phyloP scores from a whole-genome alignment of 331 rosid species.

The Telfairia occidentalis region DNA sequence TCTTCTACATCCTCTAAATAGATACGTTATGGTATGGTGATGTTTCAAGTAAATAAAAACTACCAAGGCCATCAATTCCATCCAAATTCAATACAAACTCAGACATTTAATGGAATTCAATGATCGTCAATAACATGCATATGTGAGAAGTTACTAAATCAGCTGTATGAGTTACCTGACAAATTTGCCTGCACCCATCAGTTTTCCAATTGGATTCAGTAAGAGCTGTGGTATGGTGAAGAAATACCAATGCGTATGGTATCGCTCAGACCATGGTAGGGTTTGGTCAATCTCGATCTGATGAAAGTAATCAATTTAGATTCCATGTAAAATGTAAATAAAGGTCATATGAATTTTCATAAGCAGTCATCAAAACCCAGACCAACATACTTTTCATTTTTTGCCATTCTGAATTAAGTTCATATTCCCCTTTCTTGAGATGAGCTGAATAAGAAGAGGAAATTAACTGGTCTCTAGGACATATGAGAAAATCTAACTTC shows the following conservation, averaged over 20 bases:
- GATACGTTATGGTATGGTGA: neutral
- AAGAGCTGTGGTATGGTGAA: neutral
- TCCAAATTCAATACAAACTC: neutral
- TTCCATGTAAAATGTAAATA: neutral
- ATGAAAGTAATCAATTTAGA: neutral
- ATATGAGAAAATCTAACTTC: neutral
- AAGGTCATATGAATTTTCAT: neutral
- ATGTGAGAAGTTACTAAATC: neutral
- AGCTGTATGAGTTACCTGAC: neutral
- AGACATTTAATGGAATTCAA: neutral
- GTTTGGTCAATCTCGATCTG: neutral
- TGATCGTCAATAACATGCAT: neutral
- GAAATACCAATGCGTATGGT: neutral
- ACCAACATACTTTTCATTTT: constrained; percentile 1
- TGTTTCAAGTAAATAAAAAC: constrained; percentile 5
- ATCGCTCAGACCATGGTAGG: neutral
- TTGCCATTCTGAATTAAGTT: neutral
- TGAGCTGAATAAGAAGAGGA: neutral
- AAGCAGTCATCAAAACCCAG: neutral
- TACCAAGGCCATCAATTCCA: neutral
- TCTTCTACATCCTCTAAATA: neutral
- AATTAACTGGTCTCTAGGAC: neutral
- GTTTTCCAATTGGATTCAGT: neutral
- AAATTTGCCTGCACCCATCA: constrained; percentile 3
- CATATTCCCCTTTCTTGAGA: neutral